Evolutionary conservation across 257 asterid species (phyloP), one percentile per base, ranked within the genome.

Genomic region (Fraxinus cuspidata): DNA sequence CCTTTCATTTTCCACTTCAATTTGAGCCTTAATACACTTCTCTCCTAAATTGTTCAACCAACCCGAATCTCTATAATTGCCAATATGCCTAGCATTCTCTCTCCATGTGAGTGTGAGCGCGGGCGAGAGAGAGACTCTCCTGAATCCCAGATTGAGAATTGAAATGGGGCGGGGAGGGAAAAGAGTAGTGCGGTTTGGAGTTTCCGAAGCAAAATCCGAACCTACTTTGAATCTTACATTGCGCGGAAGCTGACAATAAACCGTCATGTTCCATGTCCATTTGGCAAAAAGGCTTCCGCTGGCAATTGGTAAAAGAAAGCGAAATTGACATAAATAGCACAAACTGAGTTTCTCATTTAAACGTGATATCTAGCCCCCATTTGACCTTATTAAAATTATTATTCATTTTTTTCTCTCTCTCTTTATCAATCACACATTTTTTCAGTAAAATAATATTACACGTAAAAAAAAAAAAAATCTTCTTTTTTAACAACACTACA

Each of bases 1-100:
- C 76, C 74, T 70, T 85, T 85, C 78, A 72, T 65, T 81, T 81
- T 72, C 85, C 74, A 80, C 89, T 78, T 78, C 82, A 42, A 28
- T 13, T 6, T 12, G 60, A 7, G 19, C n/a, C 60, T 18, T 27
- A 25, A 11, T 63, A 10, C 7, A 63, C 32, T 11, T 25, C 18
- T 63, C 69, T 12, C 35, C 69, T 63, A 63, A 63, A 63, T 63
- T 27, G 18, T 63, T 27, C 35, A 27, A 63, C 69, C 29, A 27
- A 27, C 6, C 35, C 35, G 69, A 23, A 63, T 63, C 34, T 27
- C 69, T 11, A 63, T 11, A 18, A 11, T 3, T 9, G 19, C 18
- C 69, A 56, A n/a, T 7, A n/a, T 56, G 27, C 28, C 28, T 56
- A 56, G 28, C 65, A n/a, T 56, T 56, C 27, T 56, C 23, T 19